Evolutionary conservation across 2,329 filamentous ascomycete genomes (phyloP).

Genomic region (Aurifilum marmelostoma): DNA sequence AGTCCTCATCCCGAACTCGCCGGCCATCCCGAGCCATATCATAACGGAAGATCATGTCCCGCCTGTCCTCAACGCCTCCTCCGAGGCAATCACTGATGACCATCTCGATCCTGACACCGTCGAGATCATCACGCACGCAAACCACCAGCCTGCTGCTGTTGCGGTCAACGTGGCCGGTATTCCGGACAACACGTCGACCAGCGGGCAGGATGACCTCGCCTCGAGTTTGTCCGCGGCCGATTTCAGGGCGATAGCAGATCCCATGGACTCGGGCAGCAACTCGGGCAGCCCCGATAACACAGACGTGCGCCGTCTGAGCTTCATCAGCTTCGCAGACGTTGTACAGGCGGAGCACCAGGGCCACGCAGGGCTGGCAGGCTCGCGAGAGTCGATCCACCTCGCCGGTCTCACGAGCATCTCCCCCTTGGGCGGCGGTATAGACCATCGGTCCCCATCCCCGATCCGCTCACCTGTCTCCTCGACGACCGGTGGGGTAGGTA

Average conservation of each 20-base stretch:
- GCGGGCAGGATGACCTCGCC: slow-evolving; percentile 32
- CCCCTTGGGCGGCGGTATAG: slow-evolving; percentile 43
- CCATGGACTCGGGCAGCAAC: slow-evolving; percentile 55
- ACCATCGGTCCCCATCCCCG: slow-evolving; percentile 77
- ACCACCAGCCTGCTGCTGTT: slow-evolving; percentile 77
- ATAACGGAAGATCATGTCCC: slow-evolving; percentile 94
- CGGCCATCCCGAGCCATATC: slow-evolving; percentile 91
- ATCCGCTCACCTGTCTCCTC: slow-evolving; percentile 79
- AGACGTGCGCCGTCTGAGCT: slow-evolving; percentile 83
- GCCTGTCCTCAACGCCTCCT: slow-evolving; percentile 86
- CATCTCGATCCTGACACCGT: slow-evolving; percentile 85
- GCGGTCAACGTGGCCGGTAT: slow-evolving; percentile 59
- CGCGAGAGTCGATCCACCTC: slow-evolving; percentile 71
- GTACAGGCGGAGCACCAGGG: slow-evolving; percentile 85
- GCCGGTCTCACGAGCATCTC: slow-evolving; percentile 67
- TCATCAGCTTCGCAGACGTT: slow-evolving; percentile 96
- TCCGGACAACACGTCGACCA: slow-evolving; percentile 39
- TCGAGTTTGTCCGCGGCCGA: slow-evolving; percentile 44
- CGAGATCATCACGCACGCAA: slow-evolving; percentile 86
- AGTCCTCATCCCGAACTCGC: slow-evolving; percentile 69
- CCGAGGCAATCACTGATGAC: slow-evolving; percentile 86
- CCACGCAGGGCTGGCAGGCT: slow-evolving; percentile 52
- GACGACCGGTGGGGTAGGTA: slow-evolving; percentile 57
- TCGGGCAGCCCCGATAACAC: slow-evolving; percentile 74
- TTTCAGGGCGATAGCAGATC: slow-evolving; percentile 58